A percentile compares a stretch with the other conserved stretches of the same genome.
phyloP scores from a whole-genome alignment of 1,284 basidiomycete species.

The Sporisorium exsertum region DNA sequence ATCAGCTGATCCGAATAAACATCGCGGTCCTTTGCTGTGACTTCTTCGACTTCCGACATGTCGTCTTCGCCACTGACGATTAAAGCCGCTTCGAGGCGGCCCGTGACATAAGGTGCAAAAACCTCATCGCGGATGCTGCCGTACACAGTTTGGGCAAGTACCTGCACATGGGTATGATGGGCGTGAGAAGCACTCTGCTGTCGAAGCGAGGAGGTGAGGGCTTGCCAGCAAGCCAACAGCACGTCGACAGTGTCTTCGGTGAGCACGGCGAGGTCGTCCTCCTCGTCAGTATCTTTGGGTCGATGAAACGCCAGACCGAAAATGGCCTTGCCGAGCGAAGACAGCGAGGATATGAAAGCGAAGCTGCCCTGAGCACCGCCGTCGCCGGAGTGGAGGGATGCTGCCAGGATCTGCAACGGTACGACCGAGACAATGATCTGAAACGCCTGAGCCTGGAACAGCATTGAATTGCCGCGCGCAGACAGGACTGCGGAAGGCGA shows the following conservation, averaged over 20 bases:
- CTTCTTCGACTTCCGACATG: conserved; percentile 53
- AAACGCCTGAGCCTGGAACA: conserved; percentile 47
- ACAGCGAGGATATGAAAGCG: conserved; percentile 43
- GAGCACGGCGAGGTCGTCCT: conserved; percentile 53
- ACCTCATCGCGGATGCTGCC: conserved; percentile 55
- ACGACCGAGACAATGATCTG: conserved; percentile 44
- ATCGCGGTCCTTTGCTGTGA: conserved; percentile 53
- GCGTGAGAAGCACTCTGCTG: conserved; percentile 28
- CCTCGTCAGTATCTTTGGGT: conserved; percentile 44
- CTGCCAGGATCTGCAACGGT: conserved; percentile 33
- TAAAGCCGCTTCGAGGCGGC: conserved; percentile 52
- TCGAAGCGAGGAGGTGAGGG: conserved; percentile 25
- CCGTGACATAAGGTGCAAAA: conserved; percentile 55
- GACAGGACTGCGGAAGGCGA: conserved; percentile 23
- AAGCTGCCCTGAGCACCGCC: conserved; percentile 20
- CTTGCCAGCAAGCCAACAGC: conserved; percentile 49
- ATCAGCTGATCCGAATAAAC: conserved; percentile 61
- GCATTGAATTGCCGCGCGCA: conserved; percentile 46
- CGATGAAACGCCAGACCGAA: conserved; percentile 52
- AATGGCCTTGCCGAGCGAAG: conserved; percentile 34
- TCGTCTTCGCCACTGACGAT: conserved; percentile 30
- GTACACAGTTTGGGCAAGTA: conserved; percentile 36
- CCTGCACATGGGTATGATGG: conserved; percentile 28
- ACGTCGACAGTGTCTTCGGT: conserved; percentile 51
- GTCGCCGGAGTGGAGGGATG: conserved; percentile 20